phyloP scores from a whole-genome alignment of 2,329 filamentous ascomycete genomes.

The Ophiostoma ulmi region DNA sequence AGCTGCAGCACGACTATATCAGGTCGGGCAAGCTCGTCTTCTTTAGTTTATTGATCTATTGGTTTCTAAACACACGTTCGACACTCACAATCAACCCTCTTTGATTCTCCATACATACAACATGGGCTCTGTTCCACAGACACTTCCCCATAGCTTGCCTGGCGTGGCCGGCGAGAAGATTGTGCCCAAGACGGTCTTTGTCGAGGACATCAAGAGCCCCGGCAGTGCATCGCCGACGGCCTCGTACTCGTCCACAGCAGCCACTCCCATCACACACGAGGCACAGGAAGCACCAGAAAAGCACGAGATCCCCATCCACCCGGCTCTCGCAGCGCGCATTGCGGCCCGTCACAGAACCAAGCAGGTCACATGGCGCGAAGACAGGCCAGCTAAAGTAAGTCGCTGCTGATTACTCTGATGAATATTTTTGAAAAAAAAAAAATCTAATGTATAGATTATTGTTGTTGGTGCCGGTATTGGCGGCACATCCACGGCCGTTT shows the following conservation, averaged over 20 bases:
- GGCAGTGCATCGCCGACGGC: not conserved
- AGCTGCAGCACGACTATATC: not conserved
- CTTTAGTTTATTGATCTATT: not conserved
- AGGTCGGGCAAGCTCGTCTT: not conserved
- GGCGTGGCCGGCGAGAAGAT: not conserved
- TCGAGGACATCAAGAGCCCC: not conserved
- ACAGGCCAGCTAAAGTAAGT: not conserved
- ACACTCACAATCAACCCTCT: not conserved
- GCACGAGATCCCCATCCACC: not conserved
- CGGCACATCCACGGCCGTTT: not conserved
- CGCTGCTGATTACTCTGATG: not conserved
- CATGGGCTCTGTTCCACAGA: constrained; percentile 1
- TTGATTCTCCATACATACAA: not conserved
- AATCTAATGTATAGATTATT: not conserved
- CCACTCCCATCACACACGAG: not conserved
- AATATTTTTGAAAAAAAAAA: not conserved
- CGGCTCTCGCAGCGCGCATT: not conserved
- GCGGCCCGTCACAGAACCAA: not conserved
- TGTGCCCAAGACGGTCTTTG: not conserved
- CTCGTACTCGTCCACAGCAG: constrained; percentile 1
- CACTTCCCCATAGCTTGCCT: not conserved
- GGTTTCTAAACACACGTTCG: not conserved
- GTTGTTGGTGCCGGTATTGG: not conserved
- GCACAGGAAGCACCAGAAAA: not conserved
- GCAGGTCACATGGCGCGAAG: constrained; percentile 4